Percentiles rank a stretch among this genome's conserved stretches.
Conservation (phyloP, 805 yeast species). For the Candida patagonica region DNA sequence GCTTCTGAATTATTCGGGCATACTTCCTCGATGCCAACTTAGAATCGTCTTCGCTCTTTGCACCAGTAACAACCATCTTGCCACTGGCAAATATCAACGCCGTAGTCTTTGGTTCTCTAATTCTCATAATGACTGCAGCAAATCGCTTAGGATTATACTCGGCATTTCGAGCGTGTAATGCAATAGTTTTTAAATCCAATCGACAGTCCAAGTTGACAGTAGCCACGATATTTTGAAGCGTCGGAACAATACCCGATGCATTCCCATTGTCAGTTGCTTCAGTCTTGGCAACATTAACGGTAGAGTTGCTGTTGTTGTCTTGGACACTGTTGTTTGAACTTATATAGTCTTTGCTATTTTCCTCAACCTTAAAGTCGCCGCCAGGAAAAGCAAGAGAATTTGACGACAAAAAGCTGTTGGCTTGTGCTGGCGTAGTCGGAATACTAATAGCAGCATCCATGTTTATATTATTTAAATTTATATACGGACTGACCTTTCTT, state of each 20-base stretch:
- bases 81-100: conserved; percentile 97
- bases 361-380: conserved; percentile 24
- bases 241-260: conserved; percentile 93
- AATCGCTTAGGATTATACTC: conserved; percentile 95
- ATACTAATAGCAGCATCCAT: conserved; percentile 63
- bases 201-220: conserved; percentile 96
- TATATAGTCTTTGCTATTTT: neutral
- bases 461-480: conserved; percentile 8
- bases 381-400: conserved; percentile 56
- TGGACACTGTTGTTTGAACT: conserved; percentile 6
- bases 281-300: neutral
- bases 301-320: conserved; percentile 1
- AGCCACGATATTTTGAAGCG: conserved; percentile 86
- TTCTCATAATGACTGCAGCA: conserved; percentile 99
- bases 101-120: conserved; percentile 96
- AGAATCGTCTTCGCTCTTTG: conserved; percentile 97
- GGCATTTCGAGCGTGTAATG: conserved; percentile 97
- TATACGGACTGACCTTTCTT: neutral
- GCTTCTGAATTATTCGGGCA: conserved; percentile 95
- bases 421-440: conserved; percentile 72
- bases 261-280: conserved; percentile 5
- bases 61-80: conserved; percentile 99
- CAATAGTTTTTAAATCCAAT: conserved; percentile 91
- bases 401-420: conserved; percentile 61
- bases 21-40: conserved; percentile 95